These are phyloP conservation scores for Vanrija sp. DNA, from an alignment of 1,284 basidiomycete species.

Conservation along the genomic window DNA sequence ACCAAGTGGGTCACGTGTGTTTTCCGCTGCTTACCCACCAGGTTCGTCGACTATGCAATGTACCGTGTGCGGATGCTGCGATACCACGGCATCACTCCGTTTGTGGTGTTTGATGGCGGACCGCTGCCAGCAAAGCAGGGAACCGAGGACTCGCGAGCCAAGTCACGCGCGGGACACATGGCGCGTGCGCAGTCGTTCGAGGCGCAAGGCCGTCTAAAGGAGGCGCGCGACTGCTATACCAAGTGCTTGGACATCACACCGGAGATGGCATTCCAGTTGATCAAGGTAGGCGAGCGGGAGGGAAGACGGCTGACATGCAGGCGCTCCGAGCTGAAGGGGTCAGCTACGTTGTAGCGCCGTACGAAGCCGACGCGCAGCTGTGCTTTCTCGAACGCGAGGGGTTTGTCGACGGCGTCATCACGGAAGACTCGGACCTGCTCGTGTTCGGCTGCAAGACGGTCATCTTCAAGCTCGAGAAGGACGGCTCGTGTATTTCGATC, in stretches of 20 bases:
- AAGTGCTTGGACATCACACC: slow-evolving; percentile 96
- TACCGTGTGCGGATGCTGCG: slow-evolving; percentile 78
- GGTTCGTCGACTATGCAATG: slow-evolving; percentile 97
- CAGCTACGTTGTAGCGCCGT: slow-evolving; percentile 89
- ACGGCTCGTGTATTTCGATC: slow-evolving; percentile 73
- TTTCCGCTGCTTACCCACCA: slow-evolving; percentile 35
- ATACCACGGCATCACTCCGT: slow-evolving; percentile 79
- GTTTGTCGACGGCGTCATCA: slow-evolving; percentile 86
- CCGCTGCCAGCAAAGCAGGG: slow-evolving; percentile 88
- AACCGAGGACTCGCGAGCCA: slow-evolving; percentile 77
- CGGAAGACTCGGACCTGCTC: slow-evolving; percentile 96
- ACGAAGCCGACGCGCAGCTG: slow-evolving; percentile 97
- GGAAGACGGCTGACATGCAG: slow-evolving; percentile 49
- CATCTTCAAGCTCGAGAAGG: slow-evolving; percentile 76
- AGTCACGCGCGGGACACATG: slow-evolving; percentile 48
- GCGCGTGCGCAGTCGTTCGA: slow-evolving; percentile 68
- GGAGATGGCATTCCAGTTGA: slow-evolving; percentile 94
- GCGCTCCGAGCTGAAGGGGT: slow-evolving; percentile 74
- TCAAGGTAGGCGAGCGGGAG: slow-evolving; percentile 65
- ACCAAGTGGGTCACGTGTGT: slow-evolving; percentile 61
- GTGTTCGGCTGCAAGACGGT: slow-evolving; percentile 86
- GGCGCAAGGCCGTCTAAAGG: slow-evolving; percentile 68
- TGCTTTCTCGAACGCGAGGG: slow-evolving; percentile 82
- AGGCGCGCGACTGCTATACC: slow-evolving; percentile 82
- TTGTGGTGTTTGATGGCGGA: slow-evolving; percentile 95